phyloP scores from a whole-genome alignment of 805 yeast genomes.

The Wickerhamiella domercqiae region DNA sequence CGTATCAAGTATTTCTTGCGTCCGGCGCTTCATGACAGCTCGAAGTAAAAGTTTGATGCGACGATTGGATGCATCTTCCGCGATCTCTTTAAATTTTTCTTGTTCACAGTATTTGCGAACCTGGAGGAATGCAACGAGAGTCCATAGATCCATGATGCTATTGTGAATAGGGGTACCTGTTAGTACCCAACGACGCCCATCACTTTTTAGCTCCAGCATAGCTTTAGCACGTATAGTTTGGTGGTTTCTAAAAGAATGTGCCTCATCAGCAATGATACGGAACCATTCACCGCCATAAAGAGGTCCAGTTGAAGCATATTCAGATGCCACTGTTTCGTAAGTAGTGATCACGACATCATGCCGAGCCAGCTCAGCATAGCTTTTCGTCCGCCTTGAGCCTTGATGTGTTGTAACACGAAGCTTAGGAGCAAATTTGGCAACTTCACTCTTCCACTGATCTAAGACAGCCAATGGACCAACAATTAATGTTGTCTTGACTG shows the following conservation, averaged over 20 bases:
- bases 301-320: constrained; percentile 4
- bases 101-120: constrained; percentile 19
- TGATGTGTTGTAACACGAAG: constrained; percentile 22
- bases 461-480: constrained; percentile 30
- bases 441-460: constrained; percentile 30
- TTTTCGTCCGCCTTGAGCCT: constrained; percentile 20
- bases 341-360: constrained; percentile 27
- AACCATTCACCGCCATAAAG: constrained; percentile 27
- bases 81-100: constrained; percentile 1
- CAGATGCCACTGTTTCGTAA: constrained; percentile 21
- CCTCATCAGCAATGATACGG: constrained; percentile 52
- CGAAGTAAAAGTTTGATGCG: constrained; percentile 20
- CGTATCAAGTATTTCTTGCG: constrained; percentile 26
- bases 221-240: constrained; percentile 34
- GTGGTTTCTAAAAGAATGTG: constrained; percentile 43
- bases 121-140: constrained; percentile 31
- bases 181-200: constrained; percentile 37
- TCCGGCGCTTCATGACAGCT: constrained; percentile 32
- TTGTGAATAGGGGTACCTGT: constrained; percentile 58
- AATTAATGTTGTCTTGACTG: constrained; percentile 24
- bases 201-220: constrained; percentile 27
- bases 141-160: constrained; percentile 35
- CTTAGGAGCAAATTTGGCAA: constrained; percentile 25
- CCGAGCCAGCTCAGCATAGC: constrained; percentile 9
- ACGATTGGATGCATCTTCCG: constrained; percentile 1